Evolutionary conservation across 2,329 filamentous ascomycete genomes (phyloP), one percentile per base, ranked within the genome.

Genomic region (Colletotrichum siamense): DNA sequence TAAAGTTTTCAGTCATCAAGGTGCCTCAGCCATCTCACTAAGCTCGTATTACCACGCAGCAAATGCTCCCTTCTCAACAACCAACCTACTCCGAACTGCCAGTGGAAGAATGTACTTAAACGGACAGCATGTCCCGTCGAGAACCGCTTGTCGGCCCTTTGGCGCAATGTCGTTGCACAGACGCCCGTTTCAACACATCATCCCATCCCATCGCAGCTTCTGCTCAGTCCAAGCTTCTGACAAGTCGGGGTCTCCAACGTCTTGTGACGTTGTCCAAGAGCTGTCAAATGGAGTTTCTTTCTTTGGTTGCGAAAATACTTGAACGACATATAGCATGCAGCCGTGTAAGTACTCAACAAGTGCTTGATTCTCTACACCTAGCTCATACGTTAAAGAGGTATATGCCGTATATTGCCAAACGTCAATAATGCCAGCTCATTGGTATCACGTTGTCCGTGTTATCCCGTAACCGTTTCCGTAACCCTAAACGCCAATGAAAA

Each of bases 391-490:
- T 10, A 28, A 59, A 52, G 26, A 63, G 70, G 57, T 76, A 61
- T 73, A 73, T 44, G 69, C 44, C 63, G 28, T 49, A 59, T 69
- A 28, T 64, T 39, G 26, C 64, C 57, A 76, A 73, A 73, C 32
- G 36, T 75, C 36, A 67, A 64, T 62, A 73, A 73, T 76, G 73
- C 57, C 73, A 76, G 64, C 70, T 73, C 63, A 73, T 73, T 76
- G 73, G 73, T 73, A 76, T 76, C 73, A 59, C 57, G 16, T 71
- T 70, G 22, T 65, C 61, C 52, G 24, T 67, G 44, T 22, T 28
- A 36, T 71, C 30, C 44, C 52, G 30, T 39, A 26, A 12, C 62
- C 16, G 62, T 24, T 39, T 63, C 44, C 55, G 26, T 70, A 64
- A 55, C 24, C 70, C 39, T 59, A 26, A 70, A 77, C 70, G 73